Base-by-base conservation (phyloP, 169 alveolate species). In the Babesia sp. region DNA sequence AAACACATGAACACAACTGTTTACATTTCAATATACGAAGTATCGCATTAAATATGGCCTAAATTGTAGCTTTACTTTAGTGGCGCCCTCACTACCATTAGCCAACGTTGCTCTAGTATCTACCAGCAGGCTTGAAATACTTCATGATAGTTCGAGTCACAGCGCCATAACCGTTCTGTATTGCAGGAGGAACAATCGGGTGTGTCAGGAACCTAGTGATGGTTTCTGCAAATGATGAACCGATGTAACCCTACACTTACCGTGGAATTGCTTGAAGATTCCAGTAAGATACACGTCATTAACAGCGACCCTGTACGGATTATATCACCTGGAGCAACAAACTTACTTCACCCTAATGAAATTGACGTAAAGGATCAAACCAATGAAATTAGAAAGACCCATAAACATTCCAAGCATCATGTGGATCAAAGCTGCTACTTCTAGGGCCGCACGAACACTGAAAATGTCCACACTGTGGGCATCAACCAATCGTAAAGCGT, bases 331-430 rank as follows among this genome's bases (percentile, higher is more conserved):
- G 7, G 18, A 44, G 18, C 0, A 1, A 2, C 20, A 18, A 20
- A 45, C 75, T 16, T 37, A 71, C 82, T 71, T 80, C 34, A 80
- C 16, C 29, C 36, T 71, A 36, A 80, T 34, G 72, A 80, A 80
- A 51, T 53, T 71, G 39, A 48, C 12, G 79, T 71, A 80, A 37
- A 71, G 53, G 44, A 80, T 20, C 28, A 80, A 29, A 26, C 55
- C 55, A 55, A 80, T 54, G 41, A 80, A 42, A 56, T 34, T 36
- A 11, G 66, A 22, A 14, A 60, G 24, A 5, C 67, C 53, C 14
- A 34, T 0, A 26, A 71, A 36, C 36, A 68, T 31, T 39, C 48
- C 60, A 26, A 80, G 16, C n/a, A 71, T 48, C 33, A 80, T 29
- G 48, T 80, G 63, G 37, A 71, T 37, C 57, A 80, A 31, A 37